Base-by-base conservation (phyloP, 2,329 filamentous ascomycete species). In the Cercospora sp. region DNA sequence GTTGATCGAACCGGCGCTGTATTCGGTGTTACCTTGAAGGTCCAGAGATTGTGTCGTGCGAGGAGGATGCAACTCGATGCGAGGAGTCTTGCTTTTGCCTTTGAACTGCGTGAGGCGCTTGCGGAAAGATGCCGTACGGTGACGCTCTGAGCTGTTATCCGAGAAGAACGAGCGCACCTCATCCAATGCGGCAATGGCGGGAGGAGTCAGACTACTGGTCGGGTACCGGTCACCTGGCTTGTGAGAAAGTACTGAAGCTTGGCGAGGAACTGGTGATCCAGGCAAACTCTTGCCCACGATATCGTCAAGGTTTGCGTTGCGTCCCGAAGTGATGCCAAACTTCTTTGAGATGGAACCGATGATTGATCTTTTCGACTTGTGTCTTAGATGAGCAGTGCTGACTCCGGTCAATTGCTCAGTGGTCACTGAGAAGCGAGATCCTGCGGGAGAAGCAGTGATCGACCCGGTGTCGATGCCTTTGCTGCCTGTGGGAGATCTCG, bases 211-310 rank as follows among this genome's bases (percentile, higher is more conserved):
- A 58, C 79, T 79, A 62, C 81, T 82, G 9, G 81, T 83, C 28
- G 83, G 83, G 71, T 85, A 85, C 28, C 83, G 81, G 66, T 84
- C 83, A 48, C 83, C 83, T 30, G 79, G 79, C 61, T 78, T 79
- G 73, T 78, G 77, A 4, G 75, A 70, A 16, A 60, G 45, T 23
- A 67, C 67, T 12, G 69, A 74, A 20, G 65, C 62, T 30, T 66
- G 67, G 20, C 64, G 68, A 16, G 66, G 67, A 23, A 70, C 60
- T 16, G 69, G 71, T 5, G 72, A 73, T 10, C 61, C 63, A 16
- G 65, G 60, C 13, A 69, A 40, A 28, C 59, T 72, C 63, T 69
- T 71, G 40, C 63, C 48, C 8, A 65, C 70, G 33, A 33, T 59
- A 23, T 71, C 70, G 23, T 72, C 71, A 9, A 36, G 26, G 3